Conservation (phyloP, 2,329 filamentous ascomycete species). For the Clonostachys rosea region DNA sequence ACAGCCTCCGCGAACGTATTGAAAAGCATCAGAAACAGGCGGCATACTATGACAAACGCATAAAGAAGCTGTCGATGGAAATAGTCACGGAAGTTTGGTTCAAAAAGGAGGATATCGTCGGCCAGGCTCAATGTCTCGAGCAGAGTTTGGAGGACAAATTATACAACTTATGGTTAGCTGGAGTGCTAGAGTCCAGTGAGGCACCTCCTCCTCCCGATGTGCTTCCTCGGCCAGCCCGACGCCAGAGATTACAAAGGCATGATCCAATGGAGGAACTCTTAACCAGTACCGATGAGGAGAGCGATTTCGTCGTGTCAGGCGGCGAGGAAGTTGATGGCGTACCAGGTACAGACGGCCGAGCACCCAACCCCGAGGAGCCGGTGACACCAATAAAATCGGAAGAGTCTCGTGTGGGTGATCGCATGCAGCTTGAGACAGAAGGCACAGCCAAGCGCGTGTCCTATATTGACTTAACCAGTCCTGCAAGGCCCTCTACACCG, state of each 20-base stretch:
- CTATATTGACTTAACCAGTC: background rate
- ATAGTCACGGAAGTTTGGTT: slow-evolving; percentile 50
- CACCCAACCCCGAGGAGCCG: background rate
- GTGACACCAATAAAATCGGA: background rate
- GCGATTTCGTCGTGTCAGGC: slow-evolving; percentile 42
- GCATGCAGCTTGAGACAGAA: no score
- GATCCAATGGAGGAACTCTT: slow-evolving; percentile 40
- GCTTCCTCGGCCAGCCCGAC: slow-evolving; percentile 7
- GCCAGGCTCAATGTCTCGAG: slow-evolving; percentile 57
- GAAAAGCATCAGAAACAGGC: slow-evolving; percentile 34
- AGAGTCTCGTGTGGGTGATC: no score
- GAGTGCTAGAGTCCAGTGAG: slow-evolving; percentile 32
- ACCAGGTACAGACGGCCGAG: slow-evolving; percentile 8
- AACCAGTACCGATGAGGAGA: slow-evolving; percentile 43
- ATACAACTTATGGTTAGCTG: slow-evolving; percentile 43
- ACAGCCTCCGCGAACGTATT: slow-evolving; percentile 23
- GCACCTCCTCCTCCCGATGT: slow-evolving; percentile 28
- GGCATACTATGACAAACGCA: slow-evolving; percentile 37
- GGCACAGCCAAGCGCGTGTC: background rate
- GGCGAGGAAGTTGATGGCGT: slow-evolving; percentile 3
- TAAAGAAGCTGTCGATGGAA: slow-evolving; percentile 49
- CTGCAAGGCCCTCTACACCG: background rate
- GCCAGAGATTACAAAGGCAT: background rate
- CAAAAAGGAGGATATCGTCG: slow-evolving; percentile 43
- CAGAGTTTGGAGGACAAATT: slow-evolving; percentile 59